phyloP scores from a whole-genome alignment of 371 early-diverging fungal genomes.

The Rhizopus microsporus region DNA sequence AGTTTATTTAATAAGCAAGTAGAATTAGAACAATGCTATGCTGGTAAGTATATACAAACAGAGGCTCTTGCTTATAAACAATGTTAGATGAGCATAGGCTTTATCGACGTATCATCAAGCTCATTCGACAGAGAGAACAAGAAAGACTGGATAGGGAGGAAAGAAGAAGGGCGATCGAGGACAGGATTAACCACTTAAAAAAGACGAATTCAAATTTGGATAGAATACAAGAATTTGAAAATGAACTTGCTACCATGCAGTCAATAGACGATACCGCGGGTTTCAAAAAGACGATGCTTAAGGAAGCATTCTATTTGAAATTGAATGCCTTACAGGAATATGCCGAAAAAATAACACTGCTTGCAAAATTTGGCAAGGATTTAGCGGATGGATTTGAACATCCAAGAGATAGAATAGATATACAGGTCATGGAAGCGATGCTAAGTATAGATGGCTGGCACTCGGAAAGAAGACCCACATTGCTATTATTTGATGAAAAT shows the following conservation, averaged over 20 bases:
- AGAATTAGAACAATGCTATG: conserved; percentile 36
- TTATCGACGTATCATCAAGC: conserved; percentile 35
- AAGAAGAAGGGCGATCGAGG: conserved; percentile 21
- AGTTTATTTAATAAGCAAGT: conserved; percentile 35
- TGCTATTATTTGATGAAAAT: conserved; percentile 6
- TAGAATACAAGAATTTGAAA: conserved; percentile 27
- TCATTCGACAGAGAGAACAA: conserved; percentile 31
- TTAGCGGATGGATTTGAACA: conserved; percentile 35
- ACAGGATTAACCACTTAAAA: conserved; percentile 23
- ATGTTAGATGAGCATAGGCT: conserved; percentile 16
- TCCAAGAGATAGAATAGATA: conserved; percentile 10
- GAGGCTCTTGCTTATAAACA: neutral
- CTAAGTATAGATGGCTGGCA: conserved; percentile 20
- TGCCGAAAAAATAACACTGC: conserved; percentile 32
- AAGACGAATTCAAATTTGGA: conserved; percentile 25
- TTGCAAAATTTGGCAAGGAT: conserved; percentile 39
- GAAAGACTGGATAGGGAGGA: conserved; percentile 18
- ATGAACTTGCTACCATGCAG: conserved; percentile 16
- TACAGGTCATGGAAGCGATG: conserved; percentile 19
- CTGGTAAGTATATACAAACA: conserved; percentile 17
- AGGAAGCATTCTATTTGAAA: conserved; percentile 38
- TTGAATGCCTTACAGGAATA: conserved; percentile 42
- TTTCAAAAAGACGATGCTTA: conserved; percentile 33
- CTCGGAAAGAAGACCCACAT: conserved; percentile 7
- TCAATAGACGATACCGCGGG: conserved; percentile 24